phyloP scores from a whole-genome alignment of 208 protist species.

The Trypanosoma grayi region DNA sequence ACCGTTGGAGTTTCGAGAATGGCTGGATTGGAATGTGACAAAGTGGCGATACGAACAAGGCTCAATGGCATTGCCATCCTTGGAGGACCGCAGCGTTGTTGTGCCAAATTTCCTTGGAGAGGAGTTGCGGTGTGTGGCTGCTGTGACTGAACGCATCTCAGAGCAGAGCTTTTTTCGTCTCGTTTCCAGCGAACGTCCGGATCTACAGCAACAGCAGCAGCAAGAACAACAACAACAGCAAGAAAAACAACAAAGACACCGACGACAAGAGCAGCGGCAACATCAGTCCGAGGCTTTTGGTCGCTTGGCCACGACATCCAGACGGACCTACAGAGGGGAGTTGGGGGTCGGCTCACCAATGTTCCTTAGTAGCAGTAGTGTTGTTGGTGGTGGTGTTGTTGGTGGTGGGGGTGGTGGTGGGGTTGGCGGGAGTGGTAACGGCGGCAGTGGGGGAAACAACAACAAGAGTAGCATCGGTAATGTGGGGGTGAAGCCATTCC shows the following conservation, averaged over 20 bases:
- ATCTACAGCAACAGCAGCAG: background rate
- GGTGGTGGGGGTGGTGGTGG: too few relatives aligned
- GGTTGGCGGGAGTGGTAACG: background rate
- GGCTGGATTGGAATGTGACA: slow-evolving; percentile 66
- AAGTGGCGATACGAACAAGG: slow-evolving; percentile 66
- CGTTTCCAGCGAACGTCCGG: slow-evolving; percentile 3
- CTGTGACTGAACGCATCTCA: slow-evolving; percentile 65
- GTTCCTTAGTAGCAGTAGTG: too few relatives aligned
- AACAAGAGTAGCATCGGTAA: too few relatives aligned
- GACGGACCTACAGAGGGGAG: background rate
- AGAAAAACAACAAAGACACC: background rate
- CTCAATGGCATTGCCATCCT: slow-evolving; percentile 16
- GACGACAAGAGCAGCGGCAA: background rate
- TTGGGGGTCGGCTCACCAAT: background rate
- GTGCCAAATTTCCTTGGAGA: slow-evolving; percentile 77
- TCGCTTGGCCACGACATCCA: background rate
- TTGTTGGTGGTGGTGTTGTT: too few relatives aligned
- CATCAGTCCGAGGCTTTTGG: background rate
- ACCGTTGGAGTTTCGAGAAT: slow-evolving; percentile 76
- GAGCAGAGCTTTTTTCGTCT: slow-evolving; percentile 54
- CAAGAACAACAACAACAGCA: background rate
- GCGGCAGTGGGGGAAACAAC: background rate
- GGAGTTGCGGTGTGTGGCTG: slow-evolving; percentile 60
- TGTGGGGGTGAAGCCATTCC: slow-evolving; percentile 29
- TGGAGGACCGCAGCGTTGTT: slow-evolving; percentile 28